phyloP scores from a whole-genome alignment of 2,329 filamentous ascomycete species.

The Botrytis fragariae region DNA sequence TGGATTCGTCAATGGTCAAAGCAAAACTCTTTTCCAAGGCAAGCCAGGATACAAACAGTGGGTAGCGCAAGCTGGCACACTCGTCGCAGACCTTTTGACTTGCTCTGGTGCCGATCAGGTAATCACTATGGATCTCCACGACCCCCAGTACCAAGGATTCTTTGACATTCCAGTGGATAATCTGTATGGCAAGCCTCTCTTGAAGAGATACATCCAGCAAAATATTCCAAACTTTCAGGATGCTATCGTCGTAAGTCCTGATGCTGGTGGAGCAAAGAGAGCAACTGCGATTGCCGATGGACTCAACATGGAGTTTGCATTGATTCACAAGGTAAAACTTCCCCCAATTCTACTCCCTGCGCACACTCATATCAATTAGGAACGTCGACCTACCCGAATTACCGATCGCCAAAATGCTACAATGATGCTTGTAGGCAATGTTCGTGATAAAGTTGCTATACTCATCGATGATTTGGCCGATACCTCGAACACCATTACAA shows the following conservation, averaged over 20 bases:
- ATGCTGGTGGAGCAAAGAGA: slow-evolving; percentile 94
- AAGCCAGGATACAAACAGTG: slow-evolving; percentile 97
- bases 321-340: slow-evolving; percentile 86
- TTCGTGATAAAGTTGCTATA: slow-evolving; percentile 77
- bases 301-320: slow-evolving; percentile 89
- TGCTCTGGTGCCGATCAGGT: slow-evolving; percentile 95
- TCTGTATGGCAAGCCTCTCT: slow-evolving; percentile 77
- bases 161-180: slow-evolving; percentile 99
- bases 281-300: slow-evolving; percentile 93
- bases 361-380: slow-evolving; percentile 51
- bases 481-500: slow-evolving; percentile 94
- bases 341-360: slow-evolving; percentile 35
- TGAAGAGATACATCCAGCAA: slow-evolving; percentile 70
- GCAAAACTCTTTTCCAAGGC: slow-evolving; percentile 64
- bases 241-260: slow-evolving; percentile 90
- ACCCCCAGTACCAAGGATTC: slow-evolving; percentile 97
- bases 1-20: slow-evolving; percentile 48
- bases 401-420: slow-evolving; percentile 86
- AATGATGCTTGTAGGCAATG: slow-evolving; percentile 93
- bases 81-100: slow-evolving; percentile 90
- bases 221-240: slow-evolving; percentile 77
- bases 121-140: slow-evolving; percentile 96
- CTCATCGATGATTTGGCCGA: slow-evolving; percentile 93
- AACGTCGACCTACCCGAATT: slow-evolving; percentile 84
- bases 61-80: slow-evolving; percentile 94